Evolutionary conservation across 352 stramenopile species (phyloP).

Genomic region (Globisporangium polare): DNA sequence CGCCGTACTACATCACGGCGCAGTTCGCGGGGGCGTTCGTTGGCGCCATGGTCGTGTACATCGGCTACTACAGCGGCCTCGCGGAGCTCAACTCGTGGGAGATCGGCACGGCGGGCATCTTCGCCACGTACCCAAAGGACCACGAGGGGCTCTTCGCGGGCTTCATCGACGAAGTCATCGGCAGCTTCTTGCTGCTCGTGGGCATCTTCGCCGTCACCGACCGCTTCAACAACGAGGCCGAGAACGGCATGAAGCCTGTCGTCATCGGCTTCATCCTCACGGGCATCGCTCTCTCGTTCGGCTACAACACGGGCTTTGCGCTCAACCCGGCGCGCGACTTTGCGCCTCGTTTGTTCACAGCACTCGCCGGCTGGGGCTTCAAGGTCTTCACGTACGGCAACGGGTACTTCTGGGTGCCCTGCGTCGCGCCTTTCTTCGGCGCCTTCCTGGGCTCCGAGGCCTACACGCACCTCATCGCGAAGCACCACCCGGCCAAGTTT

Average conservation of each 20-base stretch:
- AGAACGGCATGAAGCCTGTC: conserved; percentile 61
- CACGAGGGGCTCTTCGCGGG: conserved; percentile 54
- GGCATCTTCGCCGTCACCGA: conserved; percentile 69
- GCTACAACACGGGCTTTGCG: conserved; percentile 79
- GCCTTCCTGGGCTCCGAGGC: conserved; percentile 51
- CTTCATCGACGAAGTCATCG: conserved; percentile 62
- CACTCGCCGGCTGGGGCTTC: conserved; percentile 54
- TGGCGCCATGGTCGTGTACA: conserved; percentile 58
- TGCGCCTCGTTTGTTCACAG: conserved; percentile 58
- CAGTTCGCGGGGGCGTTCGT: conserved; percentile 66
- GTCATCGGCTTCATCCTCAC: conserved; percentile 71
- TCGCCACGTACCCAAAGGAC: conserved; percentile 68
- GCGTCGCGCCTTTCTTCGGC: conserved; percentile 67
- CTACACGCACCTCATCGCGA: conserved; percentile 63
- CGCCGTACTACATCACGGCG: conserved; percentile 54
- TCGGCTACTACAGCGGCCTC: conserved; percentile 58
- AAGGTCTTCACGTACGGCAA: conserved; percentile 65
- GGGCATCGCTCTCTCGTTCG: conserved; percentile 74
- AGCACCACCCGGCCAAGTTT: conserved; percentile 55
- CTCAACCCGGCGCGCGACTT: conserved; percentile 73
- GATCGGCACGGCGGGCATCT: conserved; percentile 61
- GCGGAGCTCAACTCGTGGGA: conserved; percentile 56
- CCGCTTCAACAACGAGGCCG: conserved; percentile 67
- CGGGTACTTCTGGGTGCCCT: conserved; percentile 77
- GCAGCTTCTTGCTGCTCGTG: conserved; percentile 54